Conservation (phyloP, 2,329 filamentous ascomycete genomes). For the Monilinia polystroma region DNA sequence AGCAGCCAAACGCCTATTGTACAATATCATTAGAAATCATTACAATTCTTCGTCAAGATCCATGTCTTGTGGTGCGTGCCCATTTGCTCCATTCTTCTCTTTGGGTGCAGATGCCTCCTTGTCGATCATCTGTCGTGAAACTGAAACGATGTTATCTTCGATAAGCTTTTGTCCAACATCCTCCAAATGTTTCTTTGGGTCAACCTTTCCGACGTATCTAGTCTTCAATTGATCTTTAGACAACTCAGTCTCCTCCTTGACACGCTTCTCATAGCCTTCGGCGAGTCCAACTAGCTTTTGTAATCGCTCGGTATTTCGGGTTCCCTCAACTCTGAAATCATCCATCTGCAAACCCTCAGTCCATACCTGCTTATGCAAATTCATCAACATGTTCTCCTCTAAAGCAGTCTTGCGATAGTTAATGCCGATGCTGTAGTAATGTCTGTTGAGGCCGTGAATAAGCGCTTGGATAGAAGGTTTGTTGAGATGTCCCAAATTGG, state of each 20-base stretch:
- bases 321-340: constrained; percentile 82
- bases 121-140: constrained; percentile 99
- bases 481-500: constrained; percentile 95
- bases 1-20: constrained; percentile 40
- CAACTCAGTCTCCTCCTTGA: constrained; percentile 97
- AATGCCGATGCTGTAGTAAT: constrained; percentile 99
- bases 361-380: constrained; percentile 99
- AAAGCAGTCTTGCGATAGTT: constrained; percentile 97
- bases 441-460: constrained; percentile 94
- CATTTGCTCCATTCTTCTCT: constrained; percentile 56
- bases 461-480: constrained; percentile 99
- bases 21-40: constrained; percentile 49
- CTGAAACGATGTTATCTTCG: constrained; percentile 98
- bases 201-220: constrained; percentile 96
- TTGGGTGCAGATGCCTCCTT: constrained; percentile 93
- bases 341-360: constrained; percentile 97
- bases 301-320: constrained; percentile 83
- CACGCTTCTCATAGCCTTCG: constrained; percentile 96
- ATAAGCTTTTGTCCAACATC: constrained; percentile 95
- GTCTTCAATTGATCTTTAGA: constrained; percentile 98
- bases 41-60: constrained; percentile 41
- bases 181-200: constrained; percentile 98
- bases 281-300: constrained; percentile 84
- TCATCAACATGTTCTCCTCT: constrained; percentile 99
- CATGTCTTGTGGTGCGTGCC: constrained; percentile 40